Percentiles rank a stretch among this genome's conserved stretches.
These are phyloP conservation scores for Microdochium nivale DNA, from an alignment of 2,329 filamentous ascomycete genomes.

Conservation along the genomic window DNA sequence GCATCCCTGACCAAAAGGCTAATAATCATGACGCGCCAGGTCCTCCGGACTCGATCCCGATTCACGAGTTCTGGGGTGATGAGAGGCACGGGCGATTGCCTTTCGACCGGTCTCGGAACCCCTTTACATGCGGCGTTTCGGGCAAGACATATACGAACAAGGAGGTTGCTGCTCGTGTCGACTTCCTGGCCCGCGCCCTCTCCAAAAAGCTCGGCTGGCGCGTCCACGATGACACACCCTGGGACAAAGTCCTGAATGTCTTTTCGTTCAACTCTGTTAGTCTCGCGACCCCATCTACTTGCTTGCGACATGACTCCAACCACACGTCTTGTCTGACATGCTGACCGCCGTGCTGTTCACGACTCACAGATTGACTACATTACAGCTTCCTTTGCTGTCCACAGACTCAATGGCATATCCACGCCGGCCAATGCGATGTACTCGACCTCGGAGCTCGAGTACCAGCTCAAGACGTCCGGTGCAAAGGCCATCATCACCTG, in stretches of 20 bases:
- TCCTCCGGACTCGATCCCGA: constrained; percentile 54
- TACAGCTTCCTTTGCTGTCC: constrained; percentile 58
- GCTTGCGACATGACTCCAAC: too few relatives aligned
- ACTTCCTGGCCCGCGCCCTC: constrained; percentile 54
- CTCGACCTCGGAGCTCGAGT: constrained; percentile 54
- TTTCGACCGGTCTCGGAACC: constrained; percentile 48
- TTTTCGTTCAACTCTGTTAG: constrained; percentile 61
- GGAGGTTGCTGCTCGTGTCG: constrained; percentile 57
- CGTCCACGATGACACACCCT: constrained; percentile 62
- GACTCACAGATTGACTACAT: constrained; percentile 50
- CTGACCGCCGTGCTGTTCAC: neutral
- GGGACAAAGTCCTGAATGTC: constrained; percentile 66
- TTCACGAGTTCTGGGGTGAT: constrained; percentile 63
- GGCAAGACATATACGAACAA: constrained; percentile 52
- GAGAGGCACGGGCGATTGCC: constrained; percentile 58
- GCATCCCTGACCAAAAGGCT: neutral
- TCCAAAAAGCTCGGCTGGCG: constrained; percentile 60
- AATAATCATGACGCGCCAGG: constrained; percentile 9
- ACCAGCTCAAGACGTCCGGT: constrained; percentile 57
- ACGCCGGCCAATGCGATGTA: constrained; percentile 66
- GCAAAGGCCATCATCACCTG: constrained; percentile 65
- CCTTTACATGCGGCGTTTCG: constrained; percentile 65
- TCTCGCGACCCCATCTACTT: neutral
- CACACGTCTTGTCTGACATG: too few relatives aligned
- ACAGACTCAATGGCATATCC: constrained; percentile 58